phyloP scores from a whole-genome alignment of 176 grass and related monocot species.

The Zea mays region Zm-B73-REFERENCE-NAM-5.0 NC_050096.1:231059001-231059500 shows the following conservation, averaged over 20 bases:
- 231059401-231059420: slow-evolving; percentile 76
- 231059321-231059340: slow-evolving; percentile 67
- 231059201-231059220: slow-evolving; percentile 25
- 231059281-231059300: slow-evolving; percentile 83
- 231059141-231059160: slow-evolving; percentile 29
- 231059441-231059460: slow-evolving; percentile 76
- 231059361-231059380: slow-evolving; percentile 92
- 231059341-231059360: slow-evolving; percentile 66
- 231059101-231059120: slow-evolving; percentile 25
- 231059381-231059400: slow-evolving; percentile 77
- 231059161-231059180: slow-evolving; percentile 34
- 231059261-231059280: slow-evolving; percentile 92
- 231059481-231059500: slow-evolving; percentile 71
- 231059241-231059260: slow-evolving; percentile 79
- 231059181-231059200: slow-evolving; percentile 31
- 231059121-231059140: slow-evolving; percentile 24
- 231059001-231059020: background rate
- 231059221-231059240: slow-evolving; percentile 63
- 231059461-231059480: slow-evolving; percentile 92
- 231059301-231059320: slow-evolving; percentile 81
- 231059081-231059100: slow-evolving; percentile 17
- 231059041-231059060: slow-evolving; percentile 35
- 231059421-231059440: slow-evolving; percentile 77
- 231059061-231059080: slow-evolving; percentile 35
- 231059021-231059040: slow-evolving; percentile 28